Evolutionary conservation across 148 eudicot genomes (phyloP).

Genomic region (Rhododendron ferrugineum): DNA sequence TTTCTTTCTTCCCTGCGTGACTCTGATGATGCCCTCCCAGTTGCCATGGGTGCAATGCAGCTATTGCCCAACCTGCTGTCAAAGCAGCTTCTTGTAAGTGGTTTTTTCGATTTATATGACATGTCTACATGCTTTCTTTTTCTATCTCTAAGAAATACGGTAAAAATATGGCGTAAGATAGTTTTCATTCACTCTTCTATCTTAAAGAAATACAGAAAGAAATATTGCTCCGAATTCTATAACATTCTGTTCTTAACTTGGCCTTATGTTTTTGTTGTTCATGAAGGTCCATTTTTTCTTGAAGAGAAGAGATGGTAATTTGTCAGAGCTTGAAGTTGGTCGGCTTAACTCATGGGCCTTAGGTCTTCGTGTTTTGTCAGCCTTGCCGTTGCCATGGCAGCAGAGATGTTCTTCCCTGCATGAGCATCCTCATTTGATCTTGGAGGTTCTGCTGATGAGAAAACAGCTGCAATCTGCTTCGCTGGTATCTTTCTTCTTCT

Average conservation of each 20-base stretch:
- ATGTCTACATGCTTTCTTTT: slow-evolving; percentile 1
- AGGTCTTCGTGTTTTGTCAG: slow-evolving; percentile 93
- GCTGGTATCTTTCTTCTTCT: slow-evolving; percentile 43
- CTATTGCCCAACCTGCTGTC: slow-evolving; percentile 89
- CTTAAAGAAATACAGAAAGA: neutral
- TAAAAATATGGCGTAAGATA: neutral
- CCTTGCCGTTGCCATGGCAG: slow-evolving; percentile 97
- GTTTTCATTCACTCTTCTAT: slow-evolving; percentile 4
- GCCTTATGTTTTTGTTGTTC: slow-evolving; percentile 3
- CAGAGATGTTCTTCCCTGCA: slow-evolving; percentile 95
- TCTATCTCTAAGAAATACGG: neutral
- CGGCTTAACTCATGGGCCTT: slow-evolving; percentile 95
- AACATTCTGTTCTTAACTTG: neutral
- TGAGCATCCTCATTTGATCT: slow-evolving; percentile 92
- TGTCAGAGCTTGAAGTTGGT: slow-evolving; percentile 74
- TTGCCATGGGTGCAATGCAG: slow-evolving; percentile 98
- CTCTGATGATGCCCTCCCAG: slow-evolving; percentile 90
- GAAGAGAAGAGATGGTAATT: slow-evolving; percentile 86
- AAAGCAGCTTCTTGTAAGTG: slow-evolving; percentile 92
- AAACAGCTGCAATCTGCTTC: slow-evolving; percentile 97
- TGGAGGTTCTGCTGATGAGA: slow-evolving; percentile 96
- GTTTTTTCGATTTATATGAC: neutral
- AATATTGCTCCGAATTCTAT: slow-evolving; percentile 2
- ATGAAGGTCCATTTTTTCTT: slow-evolving; percentile 94
- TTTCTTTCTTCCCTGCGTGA: slow-evolving; percentile 93